phyloP scores from a whole-genome alignment of 139 green algal species.

The Klebsormidium nitens region DNA sequence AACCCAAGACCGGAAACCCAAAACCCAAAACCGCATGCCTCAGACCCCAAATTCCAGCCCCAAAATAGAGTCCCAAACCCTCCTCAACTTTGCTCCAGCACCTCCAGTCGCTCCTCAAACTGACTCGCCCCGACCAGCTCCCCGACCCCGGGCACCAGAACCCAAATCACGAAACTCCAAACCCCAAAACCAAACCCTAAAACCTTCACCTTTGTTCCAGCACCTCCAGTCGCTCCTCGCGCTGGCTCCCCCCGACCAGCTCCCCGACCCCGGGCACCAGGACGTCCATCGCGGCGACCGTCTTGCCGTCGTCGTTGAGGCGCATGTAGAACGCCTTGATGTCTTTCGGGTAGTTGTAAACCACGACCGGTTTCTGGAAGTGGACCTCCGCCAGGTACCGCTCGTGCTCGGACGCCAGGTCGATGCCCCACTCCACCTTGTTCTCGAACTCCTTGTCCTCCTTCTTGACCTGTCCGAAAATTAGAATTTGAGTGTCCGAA shows the following conservation, averaged over 20 bases:
- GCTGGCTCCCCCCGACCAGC: constrained; percentile 65
- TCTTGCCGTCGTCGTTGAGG: constrained; percentile 93
- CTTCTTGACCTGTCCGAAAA: constrained; percentile 55
- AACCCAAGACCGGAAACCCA: no score
- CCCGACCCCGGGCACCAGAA: constrained; percentile 36
- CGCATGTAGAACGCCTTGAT: constrained; percentile 99
- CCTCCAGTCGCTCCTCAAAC: constrained; percentile 58
- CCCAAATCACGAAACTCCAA: constrained; percentile 2
- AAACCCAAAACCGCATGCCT: neutral
- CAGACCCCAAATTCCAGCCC: neutral
- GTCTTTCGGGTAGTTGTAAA: constrained; percentile 95
- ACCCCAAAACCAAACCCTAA: neutral
- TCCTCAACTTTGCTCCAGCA: no score
- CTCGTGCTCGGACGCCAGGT: constrained; percentile 91
- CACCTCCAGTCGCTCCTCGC: constrained; percentile 67
- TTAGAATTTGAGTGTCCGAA: no score
- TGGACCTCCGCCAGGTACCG: constrained; percentile 87
- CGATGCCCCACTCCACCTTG: constrained; percentile 81
- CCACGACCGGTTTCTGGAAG: constrained; percentile 89
- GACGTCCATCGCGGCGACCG: constrained; percentile 97
- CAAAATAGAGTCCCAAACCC: no score
- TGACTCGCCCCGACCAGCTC: constrained; percentile 63
- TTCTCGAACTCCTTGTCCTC: constrained; percentile 83
- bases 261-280: constrained; percentile 83
- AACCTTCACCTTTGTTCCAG: constrained; percentile 43